Evolutionary conservation across 1,284 basidiomycete species (phyloP), one percentile per base, ranked within the genome.

Genomic region (Melanopsichium pennsylvanicum): DNA sequence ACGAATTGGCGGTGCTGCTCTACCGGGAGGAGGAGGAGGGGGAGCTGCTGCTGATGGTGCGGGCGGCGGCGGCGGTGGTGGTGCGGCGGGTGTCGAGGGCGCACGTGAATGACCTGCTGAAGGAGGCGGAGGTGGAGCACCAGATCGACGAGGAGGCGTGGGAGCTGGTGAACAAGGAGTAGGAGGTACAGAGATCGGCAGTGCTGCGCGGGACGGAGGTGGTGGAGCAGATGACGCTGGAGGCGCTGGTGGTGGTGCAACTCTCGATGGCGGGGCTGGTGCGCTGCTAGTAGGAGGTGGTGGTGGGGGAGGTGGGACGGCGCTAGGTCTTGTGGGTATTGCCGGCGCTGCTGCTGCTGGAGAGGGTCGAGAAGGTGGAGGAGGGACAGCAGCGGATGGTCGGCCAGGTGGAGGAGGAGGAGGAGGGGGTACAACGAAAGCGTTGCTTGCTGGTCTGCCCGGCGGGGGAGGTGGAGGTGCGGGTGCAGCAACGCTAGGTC

Each of bases 1-100:
- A 86, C 79, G 86, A 88, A 72, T 86, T 90, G 74, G 87, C 86
- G 73, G 85, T 85, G 21, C 84, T 87, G 61, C 92, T 94, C 72
- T 88, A 88, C 38, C 86, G 83, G 47, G 86, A 85, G 66, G 89
- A 91, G 66, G 84, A 94, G 22, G 83, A 82, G 37, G 86, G 86
- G 67, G 85, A 87, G 78, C 84, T 88, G 36, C 19, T 38, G 36
- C 19, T 10, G 36, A 22, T 25, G 38, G 23, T 10, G 19, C 22
- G 7, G 22, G 12, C 16, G 22, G 11, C 3, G 38, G 4, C 7
- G 38, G 38, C 90, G 12, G 76, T 76, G 74, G 22, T 10, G 41
- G 41, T 18, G 54, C 40, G 11, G 39, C 36, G 6, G 33, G 37
- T n/a, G 48, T 36, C 26, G 40, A 69, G 43, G 9, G 23, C n/a